Base-by-base conservation (phyloP, 441 rosid genomes). In the Populus hybrid region DNA sequence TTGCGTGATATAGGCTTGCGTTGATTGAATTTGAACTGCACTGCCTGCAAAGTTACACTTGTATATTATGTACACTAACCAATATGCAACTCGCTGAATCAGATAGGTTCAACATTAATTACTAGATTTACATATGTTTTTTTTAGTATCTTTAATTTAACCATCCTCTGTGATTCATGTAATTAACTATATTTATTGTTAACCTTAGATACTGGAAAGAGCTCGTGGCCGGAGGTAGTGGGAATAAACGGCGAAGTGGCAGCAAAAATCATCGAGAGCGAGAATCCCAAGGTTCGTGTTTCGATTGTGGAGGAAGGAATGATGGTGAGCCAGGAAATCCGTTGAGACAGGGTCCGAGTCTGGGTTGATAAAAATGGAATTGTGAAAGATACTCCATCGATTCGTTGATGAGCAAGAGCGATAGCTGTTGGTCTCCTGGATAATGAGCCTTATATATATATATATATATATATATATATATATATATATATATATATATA, bases 201-300 rank as follows among this genome's bases (percentile, higher is more conserved):
- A 23, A 23, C 23, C 23, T 1, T n/a, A 69, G 74, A 61, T 71
- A 20, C 20, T 7, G 84, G 81, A 12, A 81, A 77, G 71, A 35
- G 42, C 29, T 67, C 80, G 24, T 78, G 84, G 82, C 80, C 82
- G 35, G 82, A 82, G 77, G 75, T 82, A 21, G 72, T 82, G 61
- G 82, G 84, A 6, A 40, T 29, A 11, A 71, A 67, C 9, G 82
- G 84, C 7, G 14, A 24, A 16, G 77, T 64, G 31, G 82, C 82
- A 8, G 75, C 21, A 1, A 68, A 26, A 16, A 78, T 38, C 4
- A 68, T 82, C 5, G 61, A 16, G 7, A 33, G 42, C 29, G 68
- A 82, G 8, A 82, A 82, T 24, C 67, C 77, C 3, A 66, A 66
- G 9, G 79, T 78, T 11, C 4, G 20, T 23, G 64, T 29, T 7